Evolutionary conservation across 2,329 filamentous ascomycete species (phyloP), one percentile per base, ranked within the genome.

Genomic region (Neofusicoccum parvum): DNA sequence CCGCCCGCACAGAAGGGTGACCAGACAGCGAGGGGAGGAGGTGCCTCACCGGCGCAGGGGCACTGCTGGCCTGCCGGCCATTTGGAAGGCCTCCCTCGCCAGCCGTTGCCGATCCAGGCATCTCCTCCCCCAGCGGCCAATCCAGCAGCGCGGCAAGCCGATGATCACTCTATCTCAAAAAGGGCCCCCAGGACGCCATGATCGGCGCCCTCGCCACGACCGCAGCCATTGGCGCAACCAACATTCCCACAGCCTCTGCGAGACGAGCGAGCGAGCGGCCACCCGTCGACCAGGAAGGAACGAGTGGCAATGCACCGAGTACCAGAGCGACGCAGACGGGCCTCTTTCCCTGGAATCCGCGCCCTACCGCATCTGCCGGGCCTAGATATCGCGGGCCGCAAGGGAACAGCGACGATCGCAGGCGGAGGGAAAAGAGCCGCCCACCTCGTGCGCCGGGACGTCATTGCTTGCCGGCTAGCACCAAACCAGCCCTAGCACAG

Each of bases 141-240:
- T 34, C 48, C 17, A 12, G 5, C 15, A 6, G 7, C 27, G 27
- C 12, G 23, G 48, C 23, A 51, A 45, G 23, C 7, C 39, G 51
- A 56, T 32, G 37, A 56, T 58, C 39, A 58, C 23, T 20, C 45
- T 23, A 37, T 46, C 56, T 45, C 54, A 12, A 34, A 48, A 12
- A 15, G 17, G 17, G 23, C 50, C 17, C 12, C 12, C 48, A 14
- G 27, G 23, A 34, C 34, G n/a, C 34, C 37, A 27, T 36, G 54
- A 46, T 59, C 41, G 54, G 39, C 54, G 34, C 15, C 11, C 14
- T 59, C 45, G 54, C 54, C 54, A 59, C 54, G 11, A n/a, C 20
- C 23, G 23, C 23, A 32, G 36, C 36, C 51, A 41, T 27, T 14
- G 36, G 5, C 11, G 12, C 12, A 32, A n/a, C 17, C 27, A 32